Evolutionary conservation across 768 basidiomycete species (phyloP), one percentile per base, ranked within the genome.

Genomic region (Polyporus arcularius): DNA sequence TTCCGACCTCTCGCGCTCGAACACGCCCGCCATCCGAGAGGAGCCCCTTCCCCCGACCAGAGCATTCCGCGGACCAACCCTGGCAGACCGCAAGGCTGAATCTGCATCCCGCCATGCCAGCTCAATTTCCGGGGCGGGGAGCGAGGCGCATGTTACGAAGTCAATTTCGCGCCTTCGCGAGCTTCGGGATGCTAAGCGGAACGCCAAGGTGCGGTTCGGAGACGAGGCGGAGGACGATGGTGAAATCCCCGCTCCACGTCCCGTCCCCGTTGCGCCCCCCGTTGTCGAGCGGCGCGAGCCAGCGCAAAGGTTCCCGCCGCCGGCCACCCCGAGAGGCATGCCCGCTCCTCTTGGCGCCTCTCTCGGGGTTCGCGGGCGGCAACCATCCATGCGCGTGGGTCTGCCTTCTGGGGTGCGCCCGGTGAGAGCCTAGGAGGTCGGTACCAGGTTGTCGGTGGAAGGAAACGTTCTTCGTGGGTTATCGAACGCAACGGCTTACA

Each of bases 141-240:
- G 54, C 57, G 50, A 58, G n/a, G 62, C 58, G 62, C 62, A 58
- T 49, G 54, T 63, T 26, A 58, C 62, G 28, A 63, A 63, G 57
- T 55, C 57, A 41, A 60, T 66, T 31, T 56, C 65, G 26, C 63
- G 65, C 38, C 68, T 71, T 21, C 66, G 63, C 53, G 65, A 66
- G 43, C 57, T 69, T 53, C 64, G 68, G 42, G 62, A 65, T 40
- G 65, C 64, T 47, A 69, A 69, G 59, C 70, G 70, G 43, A 66
- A 54, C 38, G 65, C 68, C 43, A 65, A 55, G 54, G 63, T 69
- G 55, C 65, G 65, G 42, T 69, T 69, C 49, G 64, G 49, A 26
- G 65, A 59, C 21, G 61, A 50, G 16, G 58, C 49, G 39, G 60
- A 59, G 26, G 61, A 53, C 14, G 59, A 41, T 26, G 26, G 18